Evolutionary conservation across 495 filamentous ascomycete species (phyloP).

Genomic region (Penicillium coffeae): DNA sequence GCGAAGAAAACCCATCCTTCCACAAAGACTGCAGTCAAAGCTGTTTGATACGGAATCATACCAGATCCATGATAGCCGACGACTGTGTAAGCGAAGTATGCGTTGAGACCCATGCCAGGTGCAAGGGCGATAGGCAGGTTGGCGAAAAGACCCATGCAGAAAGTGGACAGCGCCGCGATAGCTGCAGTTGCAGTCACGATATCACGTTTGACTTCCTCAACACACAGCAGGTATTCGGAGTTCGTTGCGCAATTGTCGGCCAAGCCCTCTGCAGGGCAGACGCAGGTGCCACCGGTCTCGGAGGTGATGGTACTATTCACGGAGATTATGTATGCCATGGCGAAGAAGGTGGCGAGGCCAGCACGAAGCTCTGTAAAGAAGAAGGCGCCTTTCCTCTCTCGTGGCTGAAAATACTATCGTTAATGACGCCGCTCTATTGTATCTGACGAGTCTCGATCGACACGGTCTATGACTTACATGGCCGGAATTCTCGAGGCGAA

Average conservation of each 20-base stretch:
- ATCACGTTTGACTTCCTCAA: slow-evolving; percentile 66
- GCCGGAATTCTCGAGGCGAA: slow-evolving; percentile 69
- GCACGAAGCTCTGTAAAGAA: slow-evolving; percentile 79
- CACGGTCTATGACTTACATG: slow-evolving; percentile 51
- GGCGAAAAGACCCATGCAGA: slow-evolving; percentile 72
- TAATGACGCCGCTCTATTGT: no score
- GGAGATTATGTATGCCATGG: slow-evolving; percentile 81
- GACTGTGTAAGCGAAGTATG: slow-evolving; percentile 80
- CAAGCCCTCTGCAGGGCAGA: slow-evolving; percentile 51
- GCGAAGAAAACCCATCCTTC: slow-evolving; percentile 71
- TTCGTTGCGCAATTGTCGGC: slow-evolving; percentile 53
- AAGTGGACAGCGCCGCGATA: slow-evolving; percentile 64
- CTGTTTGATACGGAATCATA: slow-evolving; percentile 62
- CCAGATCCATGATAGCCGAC: slow-evolving; percentile 69
- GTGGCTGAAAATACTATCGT: slow-evolving; percentile 37
- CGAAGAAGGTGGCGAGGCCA: slow-evolving; percentile 78
- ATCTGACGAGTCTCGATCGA: no score
- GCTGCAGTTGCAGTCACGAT: slow-evolving; percentile 77
- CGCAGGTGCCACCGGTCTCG: slow-evolving; percentile 65
- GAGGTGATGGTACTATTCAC: slow-evolving; percentile 70
- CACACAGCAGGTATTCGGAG: slow-evolving; percentile 58
- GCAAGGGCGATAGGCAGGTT: slow-evolving; percentile 71
- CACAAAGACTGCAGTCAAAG: slow-evolving; percentile 77
- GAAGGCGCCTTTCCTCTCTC: slow-evolving; percentile 66
- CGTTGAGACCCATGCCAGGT: slow-evolving; percentile 81